Conservation (phyloP, 208 protist species). For the Histomonas meleagridis region DNA sequence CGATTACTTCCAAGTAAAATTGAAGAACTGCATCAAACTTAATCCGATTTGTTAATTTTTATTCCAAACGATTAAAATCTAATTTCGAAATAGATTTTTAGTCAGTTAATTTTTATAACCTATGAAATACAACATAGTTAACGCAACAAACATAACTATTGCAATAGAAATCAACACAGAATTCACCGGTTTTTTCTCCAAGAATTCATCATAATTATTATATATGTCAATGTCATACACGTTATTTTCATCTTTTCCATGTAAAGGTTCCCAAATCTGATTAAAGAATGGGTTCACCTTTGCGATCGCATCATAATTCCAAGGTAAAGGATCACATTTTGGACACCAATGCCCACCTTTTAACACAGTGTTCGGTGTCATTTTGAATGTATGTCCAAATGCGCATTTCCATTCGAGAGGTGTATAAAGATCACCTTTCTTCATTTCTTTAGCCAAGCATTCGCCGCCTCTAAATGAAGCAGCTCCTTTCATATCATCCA, state of each 20-base stretch:
- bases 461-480: not conserved
- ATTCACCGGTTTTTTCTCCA: too few species aligned
- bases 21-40: too few species aligned
- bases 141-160: too few species aligned
- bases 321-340: not conserved
- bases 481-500: not conserved
- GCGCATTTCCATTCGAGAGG: not conserved
- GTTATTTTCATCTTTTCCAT: not conserved
- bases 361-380: not conserved
- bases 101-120: too few species aligned
- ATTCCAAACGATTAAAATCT: too few species aligned
- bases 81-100: too few species aligned
- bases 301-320: not conserved
- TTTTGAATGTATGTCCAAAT: not conserved
- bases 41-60: too few species aligned
- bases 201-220: too few species aligned
- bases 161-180: too few species aligned
- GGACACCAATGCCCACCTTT: slow-evolving; percentile 13
- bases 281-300: not conserved
- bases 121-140: too few species aligned
- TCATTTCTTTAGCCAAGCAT: not conserved
- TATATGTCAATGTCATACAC: too few species aligned
- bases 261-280: not conserved
- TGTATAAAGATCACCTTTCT: not conserved
- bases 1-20: too few species aligned